A percentile compares a stretch with the other conserved stretches of the same genome.
Evolutionary conservation across 2,329 filamentous ascomycete genomes (phyloP).

Genomic region (Lachnellula suecica): DNA sequence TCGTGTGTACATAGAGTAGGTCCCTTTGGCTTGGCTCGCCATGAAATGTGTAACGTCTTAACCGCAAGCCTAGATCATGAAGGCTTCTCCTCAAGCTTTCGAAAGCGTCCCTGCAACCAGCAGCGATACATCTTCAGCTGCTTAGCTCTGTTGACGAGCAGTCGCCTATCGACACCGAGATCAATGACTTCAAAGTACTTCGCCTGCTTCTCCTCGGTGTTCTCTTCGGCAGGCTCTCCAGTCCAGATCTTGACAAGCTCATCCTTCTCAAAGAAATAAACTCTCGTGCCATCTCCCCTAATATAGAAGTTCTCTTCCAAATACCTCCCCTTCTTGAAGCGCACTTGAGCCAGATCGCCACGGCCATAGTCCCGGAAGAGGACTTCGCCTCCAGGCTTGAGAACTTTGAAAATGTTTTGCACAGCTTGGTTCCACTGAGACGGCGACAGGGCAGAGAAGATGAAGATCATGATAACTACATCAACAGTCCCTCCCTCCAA

Average conservation of each 20-base stretch:
- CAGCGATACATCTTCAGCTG: conserved; percentile 98
- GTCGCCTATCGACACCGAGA: conserved; percentile 79
- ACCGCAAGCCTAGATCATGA: background rate
- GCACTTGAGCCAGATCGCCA: conserved; percentile 92
- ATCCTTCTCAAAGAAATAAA: conserved; percentile 94
- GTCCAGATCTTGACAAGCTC: conserved; percentile 81
- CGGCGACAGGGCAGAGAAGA: conserved; percentile 90
- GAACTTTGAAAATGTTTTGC: conserved; percentile 73
- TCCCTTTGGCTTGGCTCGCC: background rate
- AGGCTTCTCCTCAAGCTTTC: conserved; percentile 46
- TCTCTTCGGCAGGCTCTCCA: conserved; percentile 33
- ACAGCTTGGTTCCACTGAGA: conserved; percentile 82
- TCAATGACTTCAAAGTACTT: conserved; percentile 68
- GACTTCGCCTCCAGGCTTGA: conserved; percentile 91
- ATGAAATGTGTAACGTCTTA: background rate
- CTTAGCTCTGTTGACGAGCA: conserved; percentile 88
- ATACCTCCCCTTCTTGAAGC: conserved; percentile 94
- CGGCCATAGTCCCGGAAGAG: conserved; percentile 96
- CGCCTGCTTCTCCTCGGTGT: conserved; percentile 9
- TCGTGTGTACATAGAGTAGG: background rate
- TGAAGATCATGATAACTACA: conserved; percentile 92
- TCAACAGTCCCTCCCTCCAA: conserved; percentile 80
- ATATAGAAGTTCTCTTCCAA: conserved; percentile 98
- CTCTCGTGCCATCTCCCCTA: conserved; percentile 88
- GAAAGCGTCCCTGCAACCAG: conserved; percentile 87